Evolutionary conservation across 345 rosid genomes (phyloP), one percentile per base, ranked within the genome.

Genomic region (Populus tremula): DNA sequence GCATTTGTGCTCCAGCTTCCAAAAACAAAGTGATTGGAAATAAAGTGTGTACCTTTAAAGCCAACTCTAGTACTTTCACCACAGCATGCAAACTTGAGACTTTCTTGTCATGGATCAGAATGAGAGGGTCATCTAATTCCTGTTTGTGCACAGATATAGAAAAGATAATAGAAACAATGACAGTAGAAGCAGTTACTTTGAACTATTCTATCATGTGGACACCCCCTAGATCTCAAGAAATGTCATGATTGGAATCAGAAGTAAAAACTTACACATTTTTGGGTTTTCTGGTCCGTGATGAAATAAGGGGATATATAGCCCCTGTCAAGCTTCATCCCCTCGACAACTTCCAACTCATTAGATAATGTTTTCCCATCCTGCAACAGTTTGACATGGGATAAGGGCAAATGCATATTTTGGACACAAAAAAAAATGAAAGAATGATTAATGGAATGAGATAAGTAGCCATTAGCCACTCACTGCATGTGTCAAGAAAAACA

Each of bases 251-350:
- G 18, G 38, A 69, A 6, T 33, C 9, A 68, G 73, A 59, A 31
- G 41, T 29, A 5, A 56, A 43, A 27, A 41, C 95, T 86, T 87
- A 94, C 99, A 75, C 99, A 94, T 94, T 94, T 96, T 81, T 94
- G 99, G 85, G 78, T 94, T 83, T 96, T 96, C 73, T 80, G 87
- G 82, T 96, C 89, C 39, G 99, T 96, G 71, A 92, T 85, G 85
- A 96, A 96, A 81, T 94, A 92, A 1, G 99, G 99, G 25, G 99
- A 96, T 45, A 92, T 96, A 83, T 93, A 96, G 53, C 99, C 99
- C 76, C 99, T 89, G 81, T 96, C 99, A 65, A 96, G 82, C 85
- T 94, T 96, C 99, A 96, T 94, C 69, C 99, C 99, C 85, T 96
- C 99, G 38, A 96, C 99, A 78, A 94, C 94, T 83, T 96, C 99